Conservation (phyloP, 768 basidiomycete genomes). For the Basidioascus undulatus region DNA sequence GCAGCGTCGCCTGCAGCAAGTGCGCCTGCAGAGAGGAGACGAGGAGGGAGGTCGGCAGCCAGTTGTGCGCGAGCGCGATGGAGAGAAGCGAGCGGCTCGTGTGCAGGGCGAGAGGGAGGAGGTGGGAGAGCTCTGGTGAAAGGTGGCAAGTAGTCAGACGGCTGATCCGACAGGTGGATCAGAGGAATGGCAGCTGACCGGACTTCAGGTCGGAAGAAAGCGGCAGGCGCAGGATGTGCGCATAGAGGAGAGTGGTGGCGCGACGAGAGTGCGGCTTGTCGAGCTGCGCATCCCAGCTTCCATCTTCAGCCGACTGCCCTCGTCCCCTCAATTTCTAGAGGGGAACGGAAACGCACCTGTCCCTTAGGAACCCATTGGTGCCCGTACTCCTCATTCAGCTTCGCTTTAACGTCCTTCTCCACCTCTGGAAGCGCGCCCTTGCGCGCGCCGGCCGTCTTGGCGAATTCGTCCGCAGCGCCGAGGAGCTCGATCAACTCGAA, state of each 20-base stretch:
- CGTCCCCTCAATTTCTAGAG: constrained; percentile 1
- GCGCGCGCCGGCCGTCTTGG: constrained; percentile 25
- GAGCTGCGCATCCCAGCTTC: constrained; percentile 11
- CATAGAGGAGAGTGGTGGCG: constrained; percentile 53
- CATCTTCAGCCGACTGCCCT: too few species aligned
- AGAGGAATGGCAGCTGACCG: too few species aligned
- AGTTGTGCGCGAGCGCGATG: constrained; percentile 63
- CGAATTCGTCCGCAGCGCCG: constrained; percentile 23
- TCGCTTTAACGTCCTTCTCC: constrained; percentile 15
- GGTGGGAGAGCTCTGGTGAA: constrained; percentile 38
- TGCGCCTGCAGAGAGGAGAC: too few species aligned
- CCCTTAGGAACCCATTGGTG: constrained; percentile 5
- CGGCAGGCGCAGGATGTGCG: constrained; percentile 51
- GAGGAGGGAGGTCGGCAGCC: constrained; percentile 55
- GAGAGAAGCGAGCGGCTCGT: constrained; percentile 58
- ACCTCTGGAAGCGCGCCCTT: constrained; percentile 16
- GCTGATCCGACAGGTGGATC: too few species aligned
- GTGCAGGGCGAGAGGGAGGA: constrained; percentile 46
- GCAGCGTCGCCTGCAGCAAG: constrained; percentile 25
- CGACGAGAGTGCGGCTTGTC: constrained; percentile 17
- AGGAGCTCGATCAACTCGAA: constrained; percentile 48
- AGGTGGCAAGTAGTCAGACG: too few species aligned
- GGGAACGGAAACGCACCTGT: constrained; percentile 3
- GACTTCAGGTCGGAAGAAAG: constrained; percentile 27
- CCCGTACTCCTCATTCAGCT: constrained; percentile 16